Conservation (phyloP, 352 stramenopile species). For the Globisporangium nodosum region DNA sequence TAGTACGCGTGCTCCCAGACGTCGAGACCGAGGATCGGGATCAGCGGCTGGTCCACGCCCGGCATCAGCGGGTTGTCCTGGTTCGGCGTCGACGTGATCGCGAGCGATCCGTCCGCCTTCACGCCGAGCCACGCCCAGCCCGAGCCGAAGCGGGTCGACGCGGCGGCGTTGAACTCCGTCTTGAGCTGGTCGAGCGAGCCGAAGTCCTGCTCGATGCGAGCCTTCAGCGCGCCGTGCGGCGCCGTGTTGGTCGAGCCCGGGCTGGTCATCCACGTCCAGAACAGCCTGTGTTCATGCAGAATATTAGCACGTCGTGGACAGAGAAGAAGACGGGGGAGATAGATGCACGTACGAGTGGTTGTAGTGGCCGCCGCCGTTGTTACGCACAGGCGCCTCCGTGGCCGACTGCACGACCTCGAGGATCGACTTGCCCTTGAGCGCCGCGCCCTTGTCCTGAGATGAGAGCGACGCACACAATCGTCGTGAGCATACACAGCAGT, state of each 20-base stretch:
- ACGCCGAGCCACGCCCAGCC: conserved; percentile 89
- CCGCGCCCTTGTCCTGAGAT: conserved; percentile 55
- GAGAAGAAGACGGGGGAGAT: too few species aligned
- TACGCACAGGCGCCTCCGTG: conserved; percentile 70
- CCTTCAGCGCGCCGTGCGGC: conserved; percentile 73
- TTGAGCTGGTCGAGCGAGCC: conserved; percentile 88
- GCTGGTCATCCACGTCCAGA: conserved; percentile 91
- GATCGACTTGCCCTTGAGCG: conserved; percentile 76
- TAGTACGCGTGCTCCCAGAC: conserved; percentile 97
- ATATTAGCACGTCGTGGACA: too few species aligned
- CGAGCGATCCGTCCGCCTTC: conserved; percentile 87
- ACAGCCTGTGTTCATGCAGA: conserved; percentile 40
- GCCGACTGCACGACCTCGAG: conserved; percentile 69
- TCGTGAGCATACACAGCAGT: too few species aligned
- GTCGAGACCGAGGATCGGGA: conserved; percentile 93
- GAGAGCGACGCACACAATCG: too few species aligned
- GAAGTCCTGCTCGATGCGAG: conserved; percentile 88
- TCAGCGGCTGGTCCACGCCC: conserved; percentile 65
- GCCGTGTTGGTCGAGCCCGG: conserved; percentile 72
- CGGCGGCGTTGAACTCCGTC: conserved; percentile 85
- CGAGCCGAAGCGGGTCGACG: conserved; percentile 85
- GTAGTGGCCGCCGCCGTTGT: conserved; percentile 85
- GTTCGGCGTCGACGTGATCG: conserved; percentile 95
- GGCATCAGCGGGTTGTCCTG: conserved; percentile 92
- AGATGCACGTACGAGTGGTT: conserved; percentile 56